Conservation (phyloP, 108 stramenopile species). For the Cyclotella sp. region DNA sequence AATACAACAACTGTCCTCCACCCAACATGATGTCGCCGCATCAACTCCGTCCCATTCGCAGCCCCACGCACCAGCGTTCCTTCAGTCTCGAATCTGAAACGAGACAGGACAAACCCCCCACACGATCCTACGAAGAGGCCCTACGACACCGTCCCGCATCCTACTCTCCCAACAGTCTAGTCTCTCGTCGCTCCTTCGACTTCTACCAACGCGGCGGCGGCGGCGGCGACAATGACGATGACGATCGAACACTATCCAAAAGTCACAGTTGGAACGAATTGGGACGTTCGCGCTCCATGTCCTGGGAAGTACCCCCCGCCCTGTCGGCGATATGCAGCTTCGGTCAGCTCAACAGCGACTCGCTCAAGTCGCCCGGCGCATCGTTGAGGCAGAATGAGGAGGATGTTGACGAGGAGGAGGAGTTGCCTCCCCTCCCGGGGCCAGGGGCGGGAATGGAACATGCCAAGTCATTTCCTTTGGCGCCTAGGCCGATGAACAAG, state of each 20-base stretch:
- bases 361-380: neutral
- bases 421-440: slow-evolving; percentile 11
- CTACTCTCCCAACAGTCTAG: neutral
- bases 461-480: neutral
- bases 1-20: neutral
- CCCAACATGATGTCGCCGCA: neutral
- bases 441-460: neutral
- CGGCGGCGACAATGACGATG: neutral
- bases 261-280: neutral
- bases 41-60: neutral
- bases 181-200: slow-evolving; percentile 8
- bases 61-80: neutral
- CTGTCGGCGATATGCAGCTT: slow-evolving; percentile 16
- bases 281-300: slow-evolving; percentile 3
- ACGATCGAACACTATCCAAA: neutral
- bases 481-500: neutral
- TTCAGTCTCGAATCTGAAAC: slow-evolving; percentile 16
- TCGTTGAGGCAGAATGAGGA: neutral
- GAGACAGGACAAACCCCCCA: slow-evolving; percentile 18
- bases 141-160: neutral
- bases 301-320: slow-evolving; percentile 30
- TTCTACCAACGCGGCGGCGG: neutral
- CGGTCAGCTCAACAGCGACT: slow-evolving; percentile 23
- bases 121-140: neutral
- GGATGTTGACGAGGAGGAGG: slow-evolving; percentile 8